Base-by-base conservation (phyloP, 2,329 filamentous ascomycete species). In the Diaporthe citri region DNA sequence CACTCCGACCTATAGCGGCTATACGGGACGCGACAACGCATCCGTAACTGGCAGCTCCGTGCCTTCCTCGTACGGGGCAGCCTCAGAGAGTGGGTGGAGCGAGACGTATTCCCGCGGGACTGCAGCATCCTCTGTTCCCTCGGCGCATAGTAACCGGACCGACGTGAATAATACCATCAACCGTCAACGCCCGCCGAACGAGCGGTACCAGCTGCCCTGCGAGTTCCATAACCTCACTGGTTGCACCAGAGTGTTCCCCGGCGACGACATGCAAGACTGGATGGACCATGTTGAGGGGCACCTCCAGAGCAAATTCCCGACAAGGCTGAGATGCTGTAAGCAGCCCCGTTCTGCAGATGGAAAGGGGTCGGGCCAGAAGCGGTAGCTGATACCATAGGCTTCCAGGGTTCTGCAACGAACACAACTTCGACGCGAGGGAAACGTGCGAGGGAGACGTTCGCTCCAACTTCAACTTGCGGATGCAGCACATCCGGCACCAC, bases 401-500 rank as follows among this genome's bases (percentile, higher is more conserved):
- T 25, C n/a, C 57, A 76, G 74, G 74, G 85, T 90, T 89, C 75
- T 91, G 90, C 77, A 82, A 87, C 72, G 60, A 79, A 0, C 71
- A 74, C 7, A 20, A 43, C 0, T 88, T 87, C 73, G 77, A 78
- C 8, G 76, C 82, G 3, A 64, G 56, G 0, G 60, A 76, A 0
- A 70, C 60, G 0, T 62, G 12, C 2, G 69, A 71, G 0, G 76
- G 74, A 0, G 77, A 79, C 22, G 76, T 69, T 13, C 71, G 67
- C 2, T 13, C 10, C 2, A 84, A 82, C 46, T 88, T 87, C 72
- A 43, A 74, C 0, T 25, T 76, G 1, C 85, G 89, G 2, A 88
- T 91, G 87, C 41, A 79, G 4, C 90, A 92, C 77, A 88, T 91
- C 67, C 83, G 81, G 0, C 73, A 74, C 0, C 90, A 91, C 75